Conservation (phyloP, 306 rosid species). For the Castanea crenata region DNA sequence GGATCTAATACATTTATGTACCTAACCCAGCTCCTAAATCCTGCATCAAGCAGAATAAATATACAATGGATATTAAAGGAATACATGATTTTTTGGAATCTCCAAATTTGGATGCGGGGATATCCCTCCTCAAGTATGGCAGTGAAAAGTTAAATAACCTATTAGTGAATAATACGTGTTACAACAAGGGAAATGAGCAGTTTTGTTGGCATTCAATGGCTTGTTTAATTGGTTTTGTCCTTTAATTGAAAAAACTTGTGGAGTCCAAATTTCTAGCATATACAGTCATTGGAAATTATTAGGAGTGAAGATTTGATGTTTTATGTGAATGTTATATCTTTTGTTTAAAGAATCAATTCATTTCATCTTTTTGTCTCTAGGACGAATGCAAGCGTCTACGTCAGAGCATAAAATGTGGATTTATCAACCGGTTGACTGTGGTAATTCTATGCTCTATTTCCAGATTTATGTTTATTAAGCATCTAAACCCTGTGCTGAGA, state of each 20-base stretch:
- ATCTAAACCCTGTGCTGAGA: slow-evolving; percentile 27
- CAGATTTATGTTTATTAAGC: slow-evolving; percentile 11
- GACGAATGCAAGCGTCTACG: slow-evolving; percentile 99
- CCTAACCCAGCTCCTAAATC: slow-evolving; percentile 86
- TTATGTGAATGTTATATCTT: slow-evolving; percentile 1
- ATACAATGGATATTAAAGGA: slow-evolving; percentile 9
- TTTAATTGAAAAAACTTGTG: background rate
- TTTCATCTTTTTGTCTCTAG: slow-evolving; percentile 30
- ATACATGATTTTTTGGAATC: slow-evolving; percentile 1
- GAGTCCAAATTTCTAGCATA: slow-evolving; percentile 6
- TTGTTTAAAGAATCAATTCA: slow-evolving; percentile 13
- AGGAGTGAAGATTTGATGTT: background rate
- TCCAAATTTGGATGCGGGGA: slow-evolving; percentile 19
- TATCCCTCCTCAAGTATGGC: background rate
- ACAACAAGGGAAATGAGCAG: slow-evolving; percentile 7
- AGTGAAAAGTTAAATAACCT: slow-evolving; percentile 3
- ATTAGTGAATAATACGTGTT: slow-evolving; percentile 2
- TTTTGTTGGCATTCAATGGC: slow-evolving; percentile 4
- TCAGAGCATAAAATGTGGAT: slow-evolving; percentile 97
- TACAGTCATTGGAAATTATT: slow-evolving; percentile 6
- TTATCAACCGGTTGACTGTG: slow-evolving; percentile 83
- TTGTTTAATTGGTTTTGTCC: slow-evolving; percentile 4
- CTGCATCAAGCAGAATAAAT: slow-evolving; percentile 54
- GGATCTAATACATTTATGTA: slow-evolving; percentile 83
- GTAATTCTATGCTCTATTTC: slow-evolving; percentile 43